Evolutionary conservation across 1,284 basidiomycete species (phyloP).

Genomic region (Ganoderma sinense): DNA sequence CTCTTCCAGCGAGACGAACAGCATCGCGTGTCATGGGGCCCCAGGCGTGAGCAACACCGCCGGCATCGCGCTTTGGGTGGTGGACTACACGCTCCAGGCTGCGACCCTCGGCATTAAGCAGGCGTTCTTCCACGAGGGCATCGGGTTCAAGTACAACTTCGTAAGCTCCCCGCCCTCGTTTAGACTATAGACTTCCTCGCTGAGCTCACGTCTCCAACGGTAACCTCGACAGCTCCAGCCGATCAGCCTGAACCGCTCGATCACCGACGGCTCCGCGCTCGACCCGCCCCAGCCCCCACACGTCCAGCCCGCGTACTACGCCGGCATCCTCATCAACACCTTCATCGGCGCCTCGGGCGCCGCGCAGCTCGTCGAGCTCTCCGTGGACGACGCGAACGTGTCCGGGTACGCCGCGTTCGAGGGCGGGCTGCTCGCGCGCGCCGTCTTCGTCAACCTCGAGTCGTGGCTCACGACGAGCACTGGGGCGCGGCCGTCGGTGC

Average conservation of each 20-base stretch:
- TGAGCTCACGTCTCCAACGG: neutral
- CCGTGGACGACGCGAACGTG: slow-evolving; percentile 54
- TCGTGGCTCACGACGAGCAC: slow-evolving; percentile 53
- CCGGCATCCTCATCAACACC: slow-evolving; percentile 57
- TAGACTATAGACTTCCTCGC: neutral
- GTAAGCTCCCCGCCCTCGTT: slow-evolving; percentile 33
- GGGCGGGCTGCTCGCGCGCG: slow-evolving; percentile 49
- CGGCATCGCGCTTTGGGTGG: slow-evolving; percentile 72
- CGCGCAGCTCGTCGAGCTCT: slow-evolving; percentile 61
- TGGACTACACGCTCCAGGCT: slow-evolving; percentile 68
- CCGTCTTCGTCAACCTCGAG: slow-evolving; percentile 63
- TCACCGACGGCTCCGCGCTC: slow-evolving; percentile 55
- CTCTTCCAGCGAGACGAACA: slow-evolving; percentile 39
- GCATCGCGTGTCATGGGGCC: slow-evolving; percentile 57
- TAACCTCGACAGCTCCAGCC: slow-evolving; percentile 59
- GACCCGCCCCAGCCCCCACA: slow-evolving; percentile 57
- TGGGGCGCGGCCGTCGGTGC: slow-evolving; percentile 46
- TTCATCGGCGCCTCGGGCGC: slow-evolving; percentile 48
- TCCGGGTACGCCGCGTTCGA: slow-evolving; percentile 73
- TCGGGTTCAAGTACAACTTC: slow-evolving; percentile 55
- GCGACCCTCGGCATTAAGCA: slow-evolving; percentile 46
- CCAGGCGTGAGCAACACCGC: slow-evolving; percentile 75
- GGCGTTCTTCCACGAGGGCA: slow-evolving; percentile 50
- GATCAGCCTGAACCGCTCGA: slow-evolving; percentile 57
- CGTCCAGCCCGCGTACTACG: slow-evolving; percentile 69